Percentiles rank a stretch among this genome's conserved stretches.
Conservation (phyloP, 441 rosid species). For the Pelargonium cotyledonis region DNA sequence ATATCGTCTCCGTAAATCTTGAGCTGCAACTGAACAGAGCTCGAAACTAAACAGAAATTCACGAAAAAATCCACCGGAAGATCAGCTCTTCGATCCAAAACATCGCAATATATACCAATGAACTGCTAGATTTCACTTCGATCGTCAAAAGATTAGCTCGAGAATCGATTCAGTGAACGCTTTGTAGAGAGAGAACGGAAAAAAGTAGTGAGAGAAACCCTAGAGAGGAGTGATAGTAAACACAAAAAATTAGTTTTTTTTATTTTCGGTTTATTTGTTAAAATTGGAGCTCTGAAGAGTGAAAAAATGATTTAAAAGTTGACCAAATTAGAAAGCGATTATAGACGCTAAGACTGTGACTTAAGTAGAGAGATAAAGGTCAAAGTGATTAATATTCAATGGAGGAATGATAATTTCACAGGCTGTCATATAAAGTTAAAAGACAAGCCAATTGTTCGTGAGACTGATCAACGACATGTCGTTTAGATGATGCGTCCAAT, state of each 20-base stretch:
- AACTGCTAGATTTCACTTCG: constrained; percentile 6
- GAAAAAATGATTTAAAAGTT: neutral
- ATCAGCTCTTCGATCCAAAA: neutral
- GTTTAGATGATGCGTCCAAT: neutral
- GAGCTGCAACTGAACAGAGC: neutral
- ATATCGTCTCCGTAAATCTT: neutral
- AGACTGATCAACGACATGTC: neutral
- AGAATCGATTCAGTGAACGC: constrained; percentile 2
- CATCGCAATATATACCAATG: neutral
- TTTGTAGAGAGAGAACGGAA: neutral
- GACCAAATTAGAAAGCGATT: neutral
- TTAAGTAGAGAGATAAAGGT: neutral
- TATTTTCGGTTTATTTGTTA: neutral
- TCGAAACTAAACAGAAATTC: neutral
- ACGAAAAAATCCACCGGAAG: neutral
- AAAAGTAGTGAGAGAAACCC: constrained; percentile 8
- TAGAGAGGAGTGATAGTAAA: neutral
- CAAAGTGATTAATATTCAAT: neutral
- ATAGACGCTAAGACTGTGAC: neutral
- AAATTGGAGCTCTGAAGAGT: neutral
- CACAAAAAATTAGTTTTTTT: neutral
- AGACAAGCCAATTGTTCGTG: neutral
- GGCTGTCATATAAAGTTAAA: neutral
- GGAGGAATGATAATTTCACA: neutral
- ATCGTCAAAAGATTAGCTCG: constrained; percentile 5